Conservation (phyloP, 139 green algal species). For the Astrephomene gubernaculifera region DNA sequence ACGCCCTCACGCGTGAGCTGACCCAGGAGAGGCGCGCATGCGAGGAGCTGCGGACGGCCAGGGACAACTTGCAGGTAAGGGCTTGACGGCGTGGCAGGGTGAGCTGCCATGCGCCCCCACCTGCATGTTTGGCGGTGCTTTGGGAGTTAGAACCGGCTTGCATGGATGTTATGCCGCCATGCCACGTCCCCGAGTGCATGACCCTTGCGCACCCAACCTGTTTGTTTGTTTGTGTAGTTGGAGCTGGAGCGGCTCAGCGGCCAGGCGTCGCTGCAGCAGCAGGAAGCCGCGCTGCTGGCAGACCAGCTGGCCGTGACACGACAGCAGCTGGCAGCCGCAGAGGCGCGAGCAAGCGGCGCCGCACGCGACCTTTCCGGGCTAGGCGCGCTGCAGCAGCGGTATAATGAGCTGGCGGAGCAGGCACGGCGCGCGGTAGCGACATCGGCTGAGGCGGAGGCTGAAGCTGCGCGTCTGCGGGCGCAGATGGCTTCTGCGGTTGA, state of each 20-base stretch:
- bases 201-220: too few relatives aligned
- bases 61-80: constrained; percentile 46
- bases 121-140: too few relatives aligned
- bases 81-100: too few relatives aligned
- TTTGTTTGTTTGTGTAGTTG: constrained; percentile 38
- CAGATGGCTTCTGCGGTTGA: not conserved
- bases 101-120: too few relatives aligned
- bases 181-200: too few relatives aligned
- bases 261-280: constrained; percentile 24
- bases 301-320: constrained; percentile 31
- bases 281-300: constrained; percentile 15
- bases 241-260: constrained; percentile 28
- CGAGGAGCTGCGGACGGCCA: constrained; percentile 41
- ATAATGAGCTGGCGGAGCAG: constrained; percentile 19
- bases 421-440: not conserved
- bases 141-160: too few relatives aligned
- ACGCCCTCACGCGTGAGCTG: not conserved
- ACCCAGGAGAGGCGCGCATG: constrained; percentile 5
- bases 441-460: constrained; percentile 26
- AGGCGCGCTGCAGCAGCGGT: constrained; percentile 2
- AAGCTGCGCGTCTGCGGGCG: constrained; percentile 4
- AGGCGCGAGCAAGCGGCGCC: constrained; percentile 27
- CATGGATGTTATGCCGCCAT: too few relatives aligned
- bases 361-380: constrained; percentile 26
- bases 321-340: constrained; percentile 25